phyloP scores from a whole-genome alignment of 345 rosid genomes.

The Combretum micranthum region DNA sequence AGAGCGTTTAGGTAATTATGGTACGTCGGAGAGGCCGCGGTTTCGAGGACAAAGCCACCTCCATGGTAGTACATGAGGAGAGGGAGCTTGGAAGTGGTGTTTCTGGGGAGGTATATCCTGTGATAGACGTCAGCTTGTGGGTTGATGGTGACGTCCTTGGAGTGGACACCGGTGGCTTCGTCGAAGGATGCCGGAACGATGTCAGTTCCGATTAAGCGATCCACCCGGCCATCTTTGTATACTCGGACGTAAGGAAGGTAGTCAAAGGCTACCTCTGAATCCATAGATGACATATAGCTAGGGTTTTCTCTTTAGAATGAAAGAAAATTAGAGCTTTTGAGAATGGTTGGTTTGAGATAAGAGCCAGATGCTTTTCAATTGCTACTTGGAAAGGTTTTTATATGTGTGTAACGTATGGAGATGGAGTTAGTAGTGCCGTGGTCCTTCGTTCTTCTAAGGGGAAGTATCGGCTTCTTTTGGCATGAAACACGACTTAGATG shows the following conservation, averaged over 20 bases:
- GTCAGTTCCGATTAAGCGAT: conserved; percentile 18
- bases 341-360: background rate
- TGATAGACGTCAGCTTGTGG: conserved; percentile 12
- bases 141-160: conserved; percentile 16
- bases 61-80: conserved; percentile 29
- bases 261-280: conserved; percentile 10
- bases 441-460: no score
- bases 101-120: conserved; percentile 21
- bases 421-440: no score
- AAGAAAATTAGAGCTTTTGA: background rate
- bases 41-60: conserved; percentile 21
- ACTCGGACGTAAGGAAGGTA: conserved; percentile 11
- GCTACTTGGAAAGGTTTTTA: no score
- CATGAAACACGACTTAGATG: no score
- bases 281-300: no score
- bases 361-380: no score
- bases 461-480: no score
- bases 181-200: conserved; percentile 13
- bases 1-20: no score
- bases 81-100: conserved; percentile 16
- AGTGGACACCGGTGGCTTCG: conserved; percentile 11
- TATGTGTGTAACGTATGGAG: no score
- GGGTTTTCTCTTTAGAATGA: no score
- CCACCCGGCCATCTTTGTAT: conserved; percentile 21
- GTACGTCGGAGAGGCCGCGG: conserved; percentile 10